Evolutionary conservation across 371 early-diverging fungal genomes (phyloP), one percentile per base, ranked within the genome.

Genomic region (Saksenaea vasiformis): DNA sequence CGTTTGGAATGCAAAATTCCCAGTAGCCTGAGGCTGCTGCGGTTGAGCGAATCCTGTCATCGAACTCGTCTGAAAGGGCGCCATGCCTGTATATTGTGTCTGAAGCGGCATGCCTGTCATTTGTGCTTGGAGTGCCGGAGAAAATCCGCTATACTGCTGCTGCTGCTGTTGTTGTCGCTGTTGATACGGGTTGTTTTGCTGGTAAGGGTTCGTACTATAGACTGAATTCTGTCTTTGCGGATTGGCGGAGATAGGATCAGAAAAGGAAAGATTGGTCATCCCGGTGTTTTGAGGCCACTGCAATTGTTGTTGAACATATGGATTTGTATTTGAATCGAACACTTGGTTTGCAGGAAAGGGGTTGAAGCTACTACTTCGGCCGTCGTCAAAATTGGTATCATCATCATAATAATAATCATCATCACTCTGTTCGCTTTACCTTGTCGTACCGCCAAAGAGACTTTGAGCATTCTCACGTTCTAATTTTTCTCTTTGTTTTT

Each of bases 381-480:
- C 11, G 37, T 27, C 39, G n/a, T n/a, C 8, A 14, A 13, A 0
- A n/a, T 39, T 11, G 24, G 14, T 15, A 58, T 31, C 5, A 58
- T 0, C n/a, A n/a, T 26, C 15, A 5, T 58, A n/a, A n/a, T n/a
- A n/a, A n/a, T n/a, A n/a, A n/a, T n/a, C n/a, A n/a, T n/a, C n/a
- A n/a, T n/a, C n/a, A n/a, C n/a, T n/a, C n/a, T 38, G 24, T 58
- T 41, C 7, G 43, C 47, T 14, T 38, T 47, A 37, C 59, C 62
- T 65, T 63, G 17, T 28, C 35, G 60, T 41, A 61, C 54, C 28
- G 22, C 70, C 65, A 57, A 77, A 73, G 13, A 83, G 61, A 58
- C 77, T 86, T 10, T 77, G 75, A 44, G 80, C 77, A 47, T 87
- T 84, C 58, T 72, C 64, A 27, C 63, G 62, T 57, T 80, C 70